A percentile compares a stretch with the other conserved stretches of the same genome.
Conservation (phyloP, 2,329 filamentous ascomycete genomes). For the Colletotrichum tabaci region DNA sequence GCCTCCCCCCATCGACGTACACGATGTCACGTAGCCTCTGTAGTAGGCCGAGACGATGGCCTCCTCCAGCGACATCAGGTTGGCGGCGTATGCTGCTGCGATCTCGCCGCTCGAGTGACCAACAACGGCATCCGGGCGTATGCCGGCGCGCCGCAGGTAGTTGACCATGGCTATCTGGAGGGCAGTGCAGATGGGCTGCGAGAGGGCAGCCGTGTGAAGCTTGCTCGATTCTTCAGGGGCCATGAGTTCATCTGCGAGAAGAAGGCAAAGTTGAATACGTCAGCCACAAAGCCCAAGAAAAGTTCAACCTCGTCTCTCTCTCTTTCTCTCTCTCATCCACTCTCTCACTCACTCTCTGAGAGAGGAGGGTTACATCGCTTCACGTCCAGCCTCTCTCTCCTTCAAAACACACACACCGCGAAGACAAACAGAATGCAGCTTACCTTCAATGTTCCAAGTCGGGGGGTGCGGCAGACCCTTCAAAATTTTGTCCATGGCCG, state of each 20-base stretch:
- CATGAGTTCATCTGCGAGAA: constrained; percentile 2
- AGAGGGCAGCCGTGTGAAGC: constrained; percentile 23
- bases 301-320: too few relatives aligned
- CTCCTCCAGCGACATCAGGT: constrained; percentile 51
- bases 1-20: not conserved
- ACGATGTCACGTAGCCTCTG: constrained; percentile 42
- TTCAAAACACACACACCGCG: too few relatives aligned
- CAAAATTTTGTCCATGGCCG: constrained; percentile 33
- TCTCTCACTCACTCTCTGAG: too few relatives aligned
- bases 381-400: too few relatives aligned
- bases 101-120: constrained; percentile 63
- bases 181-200: constrained; percentile 49
- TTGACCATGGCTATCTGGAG: constrained; percentile 59
- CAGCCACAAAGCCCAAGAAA: too few relatives aligned
- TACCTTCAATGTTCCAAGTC: not conserved
- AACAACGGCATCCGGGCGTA: constrained; percentile 53
- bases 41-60: constrained; percentile 53
- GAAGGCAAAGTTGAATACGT: not conserved
- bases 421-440: too few relatives aligned
- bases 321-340: too few relatives aligned
- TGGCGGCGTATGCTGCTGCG: constrained; percentile 59
- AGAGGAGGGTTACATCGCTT: too few relatives aligned
- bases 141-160: constrained; percentile 49
- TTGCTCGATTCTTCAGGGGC: constrained; percentile 2
- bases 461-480: not conserved